Conservation (phyloP, 108 stramenopile species). For the Chaetoceros tenuissimus region DNA sequence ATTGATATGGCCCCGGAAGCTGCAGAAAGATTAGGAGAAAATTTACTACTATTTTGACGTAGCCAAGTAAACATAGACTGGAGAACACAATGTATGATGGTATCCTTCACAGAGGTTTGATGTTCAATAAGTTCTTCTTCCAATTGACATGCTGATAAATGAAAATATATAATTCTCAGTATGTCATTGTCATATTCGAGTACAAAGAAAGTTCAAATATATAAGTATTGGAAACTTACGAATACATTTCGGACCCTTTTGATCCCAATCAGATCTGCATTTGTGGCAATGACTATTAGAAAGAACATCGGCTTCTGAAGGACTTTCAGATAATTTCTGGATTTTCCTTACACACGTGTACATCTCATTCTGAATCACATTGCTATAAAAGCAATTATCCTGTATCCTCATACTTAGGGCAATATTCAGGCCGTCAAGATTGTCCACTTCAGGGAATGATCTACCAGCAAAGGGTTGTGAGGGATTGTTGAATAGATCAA, state of each 20-base stretch:
- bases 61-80: slow-evolving; percentile 5
- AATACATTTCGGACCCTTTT: slow-evolving; percentile 1
- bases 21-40: no score
- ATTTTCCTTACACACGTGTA: slow-evolving; percentile 15
- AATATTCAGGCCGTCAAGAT: slow-evolving; percentile 1
- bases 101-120: slow-evolving; percentile 15
- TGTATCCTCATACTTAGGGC: slow-evolving; percentile 5
- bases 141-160: slow-evolving; percentile 21
- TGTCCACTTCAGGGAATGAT: slow-evolving; percentile 4
- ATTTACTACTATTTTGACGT: no score
- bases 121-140: slow-evolving; percentile 19
- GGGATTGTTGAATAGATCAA: not conserved
- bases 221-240: no score
- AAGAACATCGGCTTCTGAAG: slow-evolving; percentile 18
- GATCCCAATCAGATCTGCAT: slow-evolving; percentile 37
- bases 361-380: not conserved
- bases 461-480: not conserved
- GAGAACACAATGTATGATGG: slow-evolving; percentile 18
- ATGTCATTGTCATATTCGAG: no score
- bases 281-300: slow-evolving; percentile 44
- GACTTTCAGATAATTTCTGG: slow-evolving; percentile 11
- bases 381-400: slow-evolving; percentile 5
- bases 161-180: slow-evolving; percentile 8
- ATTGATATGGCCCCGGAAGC: no score
- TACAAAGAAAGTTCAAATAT: no score